These are phyloP conservation scores for Trypanosoma mega DNA, from an alignment of 208 protist genomes.

Conservation along the genomic window DNA sequence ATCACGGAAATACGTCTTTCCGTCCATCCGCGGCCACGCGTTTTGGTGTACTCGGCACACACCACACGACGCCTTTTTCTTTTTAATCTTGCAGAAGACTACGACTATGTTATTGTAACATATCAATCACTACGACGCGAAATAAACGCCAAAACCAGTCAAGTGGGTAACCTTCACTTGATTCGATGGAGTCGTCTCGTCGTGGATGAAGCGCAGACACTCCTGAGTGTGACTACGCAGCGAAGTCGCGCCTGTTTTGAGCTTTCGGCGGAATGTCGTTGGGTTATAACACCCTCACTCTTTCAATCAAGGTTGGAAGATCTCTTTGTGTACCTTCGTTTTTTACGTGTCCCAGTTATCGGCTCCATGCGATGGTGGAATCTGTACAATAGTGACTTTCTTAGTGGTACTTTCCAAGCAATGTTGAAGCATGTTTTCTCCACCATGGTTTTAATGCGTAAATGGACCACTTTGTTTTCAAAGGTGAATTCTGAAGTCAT, in stretches of 20 bases:
- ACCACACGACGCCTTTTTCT: constrained; percentile 27
- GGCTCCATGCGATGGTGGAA: constrained; percentile 65
- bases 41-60: constrained; percentile 71
- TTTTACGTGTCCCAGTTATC: constrained; percentile 71
- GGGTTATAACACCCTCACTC: constrained; percentile 65
- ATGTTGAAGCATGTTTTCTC: not conserved
- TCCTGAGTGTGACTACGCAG: constrained; percentile 63
- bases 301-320: constrained; percentile 74
- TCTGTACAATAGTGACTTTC: not conserved
- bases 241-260: constrained; percentile 45
- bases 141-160: constrained; percentile 7
- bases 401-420: not conserved
- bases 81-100: constrained; percentile 60
- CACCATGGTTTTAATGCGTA: not conserved
- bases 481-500: not conserved
- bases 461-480: not conserved
- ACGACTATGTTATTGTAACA: constrained; percentile 82
- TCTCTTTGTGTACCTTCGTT: constrained; percentile 61
- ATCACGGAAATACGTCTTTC: constrained; percentile 49
- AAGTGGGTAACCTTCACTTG: constrained; percentile 59
- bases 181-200: constrained; percentile 87
- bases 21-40: constrained; percentile 32
- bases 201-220: constrained; percentile 90
- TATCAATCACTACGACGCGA: constrained; percentile 65
- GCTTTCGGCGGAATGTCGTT: constrained; percentile 45